Conservation (phyloP, 2,329 filamentous ascomycete genomes). For the Rhytidhysteron rufulum region DNA sequence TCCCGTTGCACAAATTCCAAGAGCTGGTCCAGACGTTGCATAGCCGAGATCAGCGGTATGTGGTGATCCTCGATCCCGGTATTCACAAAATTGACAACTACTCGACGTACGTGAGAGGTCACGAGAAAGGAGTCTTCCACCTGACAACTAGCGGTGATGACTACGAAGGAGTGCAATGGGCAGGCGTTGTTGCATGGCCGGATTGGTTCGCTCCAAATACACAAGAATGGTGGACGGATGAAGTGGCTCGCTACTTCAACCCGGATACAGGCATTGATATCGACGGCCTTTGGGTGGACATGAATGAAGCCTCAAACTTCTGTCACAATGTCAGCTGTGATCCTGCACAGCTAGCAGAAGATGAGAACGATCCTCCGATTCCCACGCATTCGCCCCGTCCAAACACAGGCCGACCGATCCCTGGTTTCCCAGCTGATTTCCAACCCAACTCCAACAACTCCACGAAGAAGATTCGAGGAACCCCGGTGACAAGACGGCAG, state of each 20-base stretch:
- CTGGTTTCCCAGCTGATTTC: constrained; percentile 66
- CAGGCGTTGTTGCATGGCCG: constrained; percentile 67
- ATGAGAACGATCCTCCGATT: constrained; percentile 53
- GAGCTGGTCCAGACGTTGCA: constrained; percentile 66
- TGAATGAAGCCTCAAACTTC: constrained; percentile 40
- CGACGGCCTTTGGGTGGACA: constrained; percentile 63
- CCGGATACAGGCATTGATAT: constrained; percentile 65
- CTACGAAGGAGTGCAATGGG: constrained; percentile 69
- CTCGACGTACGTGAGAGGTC: constrained; percentile 57
- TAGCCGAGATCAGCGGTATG: constrained; percentile 62
- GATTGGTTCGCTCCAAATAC: constrained; percentile 72
- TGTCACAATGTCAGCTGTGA: constrained; percentile 44
- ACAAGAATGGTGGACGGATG: constrained; percentile 64
- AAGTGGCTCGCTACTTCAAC: constrained; percentile 65
- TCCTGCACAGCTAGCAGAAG: constrained; percentile 32
- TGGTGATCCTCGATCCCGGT: constrained; percentile 72
- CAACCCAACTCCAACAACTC: constrained; percentile 46
- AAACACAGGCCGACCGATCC: constrained; percentile 59
- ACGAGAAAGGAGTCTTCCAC: constrained; percentile 54
- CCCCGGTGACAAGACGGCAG: not conserved
- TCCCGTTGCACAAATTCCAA: constrained; percentile 59
- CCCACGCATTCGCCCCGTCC: constrained; percentile 52
- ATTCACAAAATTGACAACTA: constrained; percentile 51
- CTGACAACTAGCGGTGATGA: constrained; percentile 51
- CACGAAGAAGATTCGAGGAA: not conserved